phyloP scores from a whole-genome alignment of 1,139 yeast species.

The Pichia sp. region DNA sequence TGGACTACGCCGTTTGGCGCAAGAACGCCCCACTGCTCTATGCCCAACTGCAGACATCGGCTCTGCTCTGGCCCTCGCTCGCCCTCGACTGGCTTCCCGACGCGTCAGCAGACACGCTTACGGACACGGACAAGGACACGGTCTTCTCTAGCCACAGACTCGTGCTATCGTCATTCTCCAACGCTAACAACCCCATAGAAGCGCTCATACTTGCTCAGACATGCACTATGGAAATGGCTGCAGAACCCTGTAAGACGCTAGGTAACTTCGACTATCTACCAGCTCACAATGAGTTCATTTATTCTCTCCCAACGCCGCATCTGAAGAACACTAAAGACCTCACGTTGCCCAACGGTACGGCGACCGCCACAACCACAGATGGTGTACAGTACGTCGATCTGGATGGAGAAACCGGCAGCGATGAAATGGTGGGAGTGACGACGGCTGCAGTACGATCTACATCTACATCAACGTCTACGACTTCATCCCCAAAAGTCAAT shows the following conservation, averaged over 20 bases:
- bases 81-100: conserved; percentile 51
- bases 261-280: conserved; percentile 14
- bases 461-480: conserved; percentile 59
- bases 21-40: conserved; percentile 48
- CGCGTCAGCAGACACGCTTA: conserved; percentile 10
- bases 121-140: conserved; percentile 1
- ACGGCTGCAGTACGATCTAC: conserved; percentile 72
- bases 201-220: conserved; percentile 13
- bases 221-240: conserved; percentile 1
- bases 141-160: conserved; percentile 17
- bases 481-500: conserved; percentile 21
- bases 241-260: conserved; percentile 3
- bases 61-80: conserved; percentile 50
- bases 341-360: background rate
- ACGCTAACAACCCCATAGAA: conserved; percentile 20
- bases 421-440: conserved; percentile 69
- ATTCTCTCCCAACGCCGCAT: conserved; percentile 9
- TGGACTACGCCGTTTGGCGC: conserved; percentile 35
- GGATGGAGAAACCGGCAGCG: no score
- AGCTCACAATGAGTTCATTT: conserved; percentile 22
- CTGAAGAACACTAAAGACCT: conserved; percentile 5
- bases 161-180: conserved; percentile 26
- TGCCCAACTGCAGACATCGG: conserved; percentile 42
- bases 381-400: conserved; percentile 27
- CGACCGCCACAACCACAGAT: conserved; percentile 12